A percentile compares a stretch with the other conserved stretches of the same genome.
These are phyloP conservation scores for Serpula lacrymans DNA, from an alignment of 768 basidiomycete genomes.

Conservation along the genomic window DNA sequence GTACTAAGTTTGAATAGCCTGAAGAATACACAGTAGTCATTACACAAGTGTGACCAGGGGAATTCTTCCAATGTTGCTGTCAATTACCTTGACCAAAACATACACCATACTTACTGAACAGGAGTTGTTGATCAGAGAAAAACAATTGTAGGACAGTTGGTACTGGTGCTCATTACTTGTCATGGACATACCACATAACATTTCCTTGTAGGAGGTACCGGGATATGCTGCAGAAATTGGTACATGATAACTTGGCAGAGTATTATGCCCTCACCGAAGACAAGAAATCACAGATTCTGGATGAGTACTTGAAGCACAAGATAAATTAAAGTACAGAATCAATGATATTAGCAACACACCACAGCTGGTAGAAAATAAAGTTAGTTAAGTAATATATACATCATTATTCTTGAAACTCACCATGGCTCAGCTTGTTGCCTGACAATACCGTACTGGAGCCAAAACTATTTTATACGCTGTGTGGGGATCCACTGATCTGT, in stretches of 20 bases:
- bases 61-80: no score
- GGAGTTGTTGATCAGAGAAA: no score
- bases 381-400: neutral
- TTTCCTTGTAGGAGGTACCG: neutral
- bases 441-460: neutral
- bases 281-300: no score
- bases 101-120: no score
- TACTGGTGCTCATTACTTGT: no score
- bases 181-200: no score
- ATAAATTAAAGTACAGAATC: slow-evolving; percentile 6
- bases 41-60: no score
- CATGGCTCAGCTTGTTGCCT: slow-evolving; percentile 3
- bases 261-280: neutral
- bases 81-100: no score
- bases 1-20: no score
- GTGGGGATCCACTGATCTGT: slow-evolving; percentile 4
- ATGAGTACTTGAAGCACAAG: neutral
- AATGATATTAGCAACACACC: slow-evolving; percentile 7
- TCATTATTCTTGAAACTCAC: neutral
- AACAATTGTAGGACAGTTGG: no score
- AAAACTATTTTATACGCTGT: slow-evolving; percentile 4
- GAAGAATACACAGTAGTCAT: no score
- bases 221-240: neutral
- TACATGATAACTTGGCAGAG: neutral
- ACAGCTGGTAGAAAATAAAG: slow-evolving; percentile 8